Percentiles rank a stretch among this genome's conserved stretches.
Evolutionary conservation across 495 filamentous ascomycete species (phyloP).

Genomic region (Penicillium samsonianum): DNA sequence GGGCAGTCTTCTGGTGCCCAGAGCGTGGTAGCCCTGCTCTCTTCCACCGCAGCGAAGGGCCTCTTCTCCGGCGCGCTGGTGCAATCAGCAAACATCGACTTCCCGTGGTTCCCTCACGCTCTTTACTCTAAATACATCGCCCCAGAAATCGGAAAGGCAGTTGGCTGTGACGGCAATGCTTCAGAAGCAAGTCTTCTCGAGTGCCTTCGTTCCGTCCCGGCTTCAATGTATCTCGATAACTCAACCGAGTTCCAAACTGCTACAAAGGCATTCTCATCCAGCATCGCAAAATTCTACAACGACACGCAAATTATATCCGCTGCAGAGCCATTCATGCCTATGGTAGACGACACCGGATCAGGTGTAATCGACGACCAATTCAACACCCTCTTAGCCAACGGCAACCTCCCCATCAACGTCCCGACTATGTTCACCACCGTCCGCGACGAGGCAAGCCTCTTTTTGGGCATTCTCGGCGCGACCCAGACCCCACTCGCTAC

Average conservation of each 20-base stretch:
- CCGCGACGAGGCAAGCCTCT: constrained; percentile 31
- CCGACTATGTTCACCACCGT: constrained; percentile 35
- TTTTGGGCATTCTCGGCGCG: constrained; percentile 20
- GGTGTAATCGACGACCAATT: constrained; percentile 37
- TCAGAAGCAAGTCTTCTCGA: constrained; percentile 22
- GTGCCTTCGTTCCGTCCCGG: constrained; percentile 31
- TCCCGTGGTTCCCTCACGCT: constrained; percentile 32
- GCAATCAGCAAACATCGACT: constrained; percentile 29
- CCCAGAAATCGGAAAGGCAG: constrained; percentile 25
- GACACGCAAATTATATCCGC: constrained; percentile 24
- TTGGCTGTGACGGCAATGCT: constrained; percentile 25
- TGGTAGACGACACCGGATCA: constrained; percentile 27
- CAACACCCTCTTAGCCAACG: constrained; percentile 23
- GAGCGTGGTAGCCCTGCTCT: constrained; percentile 52
- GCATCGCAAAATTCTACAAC: constrained; percentile 23
- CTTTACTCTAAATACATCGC: constrained; percentile 27
- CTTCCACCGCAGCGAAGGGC: constrained; percentile 33
- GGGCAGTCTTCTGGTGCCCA: constrained; percentile 60
- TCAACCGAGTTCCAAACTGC: constrained; percentile 23
- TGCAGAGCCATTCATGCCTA: constrained; percentile 33
- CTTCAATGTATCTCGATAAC: constrained; percentile 29
- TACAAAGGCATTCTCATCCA: constrained; percentile 7
- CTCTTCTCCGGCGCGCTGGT: constrained; percentile 37
- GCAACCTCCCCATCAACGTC: constrained; percentile 26
- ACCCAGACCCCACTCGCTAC: constrained; percentile 12